Conservation (phyloP, 306 rosid species). For the Inga oerstediana region DNA sequence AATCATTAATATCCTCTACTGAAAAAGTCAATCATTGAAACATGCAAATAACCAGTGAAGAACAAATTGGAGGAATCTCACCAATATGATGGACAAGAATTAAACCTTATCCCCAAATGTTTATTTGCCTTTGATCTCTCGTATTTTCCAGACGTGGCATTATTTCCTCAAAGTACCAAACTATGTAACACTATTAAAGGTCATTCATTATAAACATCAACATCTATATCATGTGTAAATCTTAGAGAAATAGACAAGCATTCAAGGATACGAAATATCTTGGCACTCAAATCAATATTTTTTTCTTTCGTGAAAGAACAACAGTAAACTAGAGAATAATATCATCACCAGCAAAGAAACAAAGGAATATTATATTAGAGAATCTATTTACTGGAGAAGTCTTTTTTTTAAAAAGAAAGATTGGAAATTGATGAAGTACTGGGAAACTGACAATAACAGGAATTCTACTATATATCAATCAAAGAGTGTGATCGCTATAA, state of each 20-base stretch:
- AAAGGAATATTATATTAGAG: not conserved
- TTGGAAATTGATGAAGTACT: not conserved
- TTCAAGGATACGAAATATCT: not conserved
- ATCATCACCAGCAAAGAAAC: not conserved
- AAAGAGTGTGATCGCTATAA: not conserved
- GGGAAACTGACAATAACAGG: not conserved
- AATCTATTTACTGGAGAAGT: not conserved
- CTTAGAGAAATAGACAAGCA: not conserved
- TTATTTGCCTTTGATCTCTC: not conserved
- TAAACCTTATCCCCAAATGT: not conserved
- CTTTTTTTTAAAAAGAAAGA: not conserved
- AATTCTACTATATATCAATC: not conserved
- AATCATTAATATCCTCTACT: not conserved
- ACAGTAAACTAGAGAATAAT: not conserved
- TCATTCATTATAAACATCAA: not conserved
- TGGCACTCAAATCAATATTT: not conserved
- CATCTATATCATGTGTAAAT: not conserved
- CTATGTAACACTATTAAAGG: not conserved
- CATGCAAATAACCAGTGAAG: not conserved
- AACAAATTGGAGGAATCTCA: conserved; percentile 7
- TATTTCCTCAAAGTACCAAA: not conserved
- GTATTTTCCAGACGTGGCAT: conserved; percentile 26
- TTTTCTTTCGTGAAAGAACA: not conserved
- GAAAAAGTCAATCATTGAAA: not conserved
- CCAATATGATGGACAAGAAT: not conserved